Percentiles rank a stretch among this genome's conserved stretches.
These are phyloP conservation scores for Rhodamnia argentea DNA, from an alignment of 345 rosid genomes.

Conservation along the genomic window DNA sequence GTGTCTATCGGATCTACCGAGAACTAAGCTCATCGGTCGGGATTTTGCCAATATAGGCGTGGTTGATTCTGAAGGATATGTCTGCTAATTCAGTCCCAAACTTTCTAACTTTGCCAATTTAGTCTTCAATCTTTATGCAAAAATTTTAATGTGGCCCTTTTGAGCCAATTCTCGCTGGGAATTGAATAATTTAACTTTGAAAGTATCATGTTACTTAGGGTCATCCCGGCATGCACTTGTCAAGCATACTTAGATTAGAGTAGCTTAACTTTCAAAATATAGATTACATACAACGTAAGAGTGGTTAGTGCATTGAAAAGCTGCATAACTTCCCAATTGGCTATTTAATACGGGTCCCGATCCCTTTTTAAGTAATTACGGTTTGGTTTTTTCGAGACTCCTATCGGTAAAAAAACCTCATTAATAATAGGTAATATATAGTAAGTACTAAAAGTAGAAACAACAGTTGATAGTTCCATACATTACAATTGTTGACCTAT, in stretches of 20 bases:
- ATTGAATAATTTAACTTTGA: no score
- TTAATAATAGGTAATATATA: background rate
- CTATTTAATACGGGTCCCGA: background rate
- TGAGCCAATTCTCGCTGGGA: no score
- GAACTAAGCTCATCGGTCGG: background rate
- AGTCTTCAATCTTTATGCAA: no score
- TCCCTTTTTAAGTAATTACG: background rate
- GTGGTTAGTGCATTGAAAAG: background rate
- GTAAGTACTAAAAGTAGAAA: background rate
- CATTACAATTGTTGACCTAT: background rate
- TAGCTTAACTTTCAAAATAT: background rate
- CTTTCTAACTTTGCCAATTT: no score
- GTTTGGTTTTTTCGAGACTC: background rate
- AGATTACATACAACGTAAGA: background rate
- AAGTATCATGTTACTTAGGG: background rate
- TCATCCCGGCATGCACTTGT: background rate
- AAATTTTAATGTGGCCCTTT: no score
- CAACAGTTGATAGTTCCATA: background rate
- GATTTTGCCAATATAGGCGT: background rate
- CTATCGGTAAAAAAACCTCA: background rate
- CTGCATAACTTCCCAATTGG: background rate
- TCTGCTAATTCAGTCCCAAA: no score
- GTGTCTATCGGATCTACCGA: background rate
- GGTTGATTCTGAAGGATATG: slow-evolving; percentile 24
- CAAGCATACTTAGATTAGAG: no score